Evolutionary conservation across 1,284 basidiomycete genomes (phyloP).

Genomic region (Neolentinus lepideus): DNA sequence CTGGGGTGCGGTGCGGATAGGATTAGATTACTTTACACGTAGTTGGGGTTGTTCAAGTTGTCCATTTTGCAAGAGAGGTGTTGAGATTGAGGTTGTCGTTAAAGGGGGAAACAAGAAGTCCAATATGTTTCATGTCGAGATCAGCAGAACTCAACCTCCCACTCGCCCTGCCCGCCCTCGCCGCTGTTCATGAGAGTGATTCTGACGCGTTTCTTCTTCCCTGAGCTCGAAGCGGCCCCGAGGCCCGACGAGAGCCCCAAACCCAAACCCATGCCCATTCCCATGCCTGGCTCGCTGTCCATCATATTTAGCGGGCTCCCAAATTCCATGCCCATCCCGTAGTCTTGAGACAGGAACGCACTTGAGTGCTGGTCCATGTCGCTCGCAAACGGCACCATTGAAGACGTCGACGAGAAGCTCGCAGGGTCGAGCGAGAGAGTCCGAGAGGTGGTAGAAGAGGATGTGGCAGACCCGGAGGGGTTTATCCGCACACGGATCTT

Average conservation of each 20-base stretch:
- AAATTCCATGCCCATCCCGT: background rate
- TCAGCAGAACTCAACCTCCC: slow-evolving; percentile 67
- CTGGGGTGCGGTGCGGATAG: background rate
- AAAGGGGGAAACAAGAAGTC: background rate
- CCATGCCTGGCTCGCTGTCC: slow-evolving; percentile 10
- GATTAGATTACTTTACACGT: background rate
- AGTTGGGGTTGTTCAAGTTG: background rate
- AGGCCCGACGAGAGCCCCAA: slow-evolving; percentile 29
- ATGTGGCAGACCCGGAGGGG: slow-evolving; percentile 33
- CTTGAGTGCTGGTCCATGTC: background rate
- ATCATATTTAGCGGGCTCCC: background rate
- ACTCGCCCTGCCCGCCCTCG: slow-evolving; percentile 60
- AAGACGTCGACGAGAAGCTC: slow-evolving; percentile 21
- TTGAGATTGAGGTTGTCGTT: background rate
- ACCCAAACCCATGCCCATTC: slow-evolving; percentile 14
- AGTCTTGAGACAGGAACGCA: background rate
- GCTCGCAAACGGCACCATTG: slow-evolving; percentile 9
- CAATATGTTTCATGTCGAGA: background rate
- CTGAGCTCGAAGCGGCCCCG: slow-evolving; percentile 29
- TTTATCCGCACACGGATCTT: slow-evolving; percentile 71
- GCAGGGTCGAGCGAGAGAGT: slow-evolving; percentile 17
- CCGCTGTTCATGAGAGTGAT: slow-evolving; percentile 54
- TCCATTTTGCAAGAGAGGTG: background rate
- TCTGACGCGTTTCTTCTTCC: slow-evolving; percentile 42
- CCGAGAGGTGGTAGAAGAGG: slow-evolving; percentile 25